A percentile compares a stretch with the other conserved stretches of the same genome.
These are phyloP conservation scores for Blastobotrys malaysiensis DNA, from an alignment of 1,139 yeast species.

Conservation along the genomic window DNA sequence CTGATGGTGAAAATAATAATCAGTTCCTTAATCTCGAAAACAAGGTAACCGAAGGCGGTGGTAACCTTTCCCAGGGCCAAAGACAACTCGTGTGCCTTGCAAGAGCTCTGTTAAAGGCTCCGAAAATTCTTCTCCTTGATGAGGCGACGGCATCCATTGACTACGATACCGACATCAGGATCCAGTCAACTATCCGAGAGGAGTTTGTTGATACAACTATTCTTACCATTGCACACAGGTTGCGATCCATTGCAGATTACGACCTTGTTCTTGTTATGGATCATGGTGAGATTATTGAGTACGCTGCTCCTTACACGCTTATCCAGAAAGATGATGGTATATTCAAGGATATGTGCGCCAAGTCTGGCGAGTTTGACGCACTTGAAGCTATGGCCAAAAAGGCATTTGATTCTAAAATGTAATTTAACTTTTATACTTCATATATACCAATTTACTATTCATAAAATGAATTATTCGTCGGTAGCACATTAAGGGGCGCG, in stretches of 20 bases:
- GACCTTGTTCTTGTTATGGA: conserved; percentile 66
- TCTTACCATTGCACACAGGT: conserved; percentile 73
- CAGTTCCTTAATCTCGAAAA: too few relatives aligned
- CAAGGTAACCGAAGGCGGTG: conserved; percentile 60
- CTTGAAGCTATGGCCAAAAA: too few relatives aligned
- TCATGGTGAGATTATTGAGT: conserved; percentile 61
- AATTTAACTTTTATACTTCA: too few relatives aligned
- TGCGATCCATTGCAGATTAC: conserved; percentile 75
- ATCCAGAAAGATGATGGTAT: conserved; percentile 42
- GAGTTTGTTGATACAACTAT: conserved; percentile 64
- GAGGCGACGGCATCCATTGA: conserved; percentile 87
- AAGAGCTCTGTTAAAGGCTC: conserved; percentile 58
- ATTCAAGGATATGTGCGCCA: conserved; percentile 54
- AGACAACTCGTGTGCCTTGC: conserved; percentile 70
- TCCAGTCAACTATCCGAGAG: conserved; percentile 64
- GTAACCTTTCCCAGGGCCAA: conserved; percentile 70
- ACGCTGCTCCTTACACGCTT: conserved; percentile 54
- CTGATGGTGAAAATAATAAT: too few relatives aligned
- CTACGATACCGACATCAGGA: conserved; percentile 67
- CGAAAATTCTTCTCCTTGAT: conserved; percentile 61
- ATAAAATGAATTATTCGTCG: too few relatives aligned
- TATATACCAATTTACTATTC: too few relatives aligned
- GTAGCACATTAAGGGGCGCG: too few relatives aligned
- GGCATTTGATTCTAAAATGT: too few relatives aligned
- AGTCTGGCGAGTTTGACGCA: neutral